Evolutionary conservation across 202 grass and related monocot genomes (phyloP), one percentile per base, ranked within the genome.

Genomic region (Elaeis oleifera): DNA sequence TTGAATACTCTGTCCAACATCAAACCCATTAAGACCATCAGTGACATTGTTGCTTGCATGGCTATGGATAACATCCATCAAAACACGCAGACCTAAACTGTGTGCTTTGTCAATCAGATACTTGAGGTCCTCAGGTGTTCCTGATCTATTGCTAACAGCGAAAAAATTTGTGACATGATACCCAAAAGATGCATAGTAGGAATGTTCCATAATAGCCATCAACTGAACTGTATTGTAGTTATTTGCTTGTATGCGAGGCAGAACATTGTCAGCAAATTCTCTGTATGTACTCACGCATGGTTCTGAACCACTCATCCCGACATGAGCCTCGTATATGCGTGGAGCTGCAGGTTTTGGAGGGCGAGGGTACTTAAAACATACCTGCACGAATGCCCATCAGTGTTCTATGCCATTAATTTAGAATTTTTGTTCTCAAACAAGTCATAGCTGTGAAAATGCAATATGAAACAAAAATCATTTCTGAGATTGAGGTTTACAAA

Each of bases 141-240:
- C 92, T 61, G 81, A 97, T 85, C 92, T 88, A 67, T 81, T 89
- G 71, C 84, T 91, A 57, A 83, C 79, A 59, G 92, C 92, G 23
- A 96, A 96, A 76, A 91, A 96, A 73, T 96, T 96, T 15, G 91
- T 96, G 44, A 96, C 92, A 60, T 96, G 92, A 75, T 96, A 96
- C 21, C 92, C 92, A 72, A 91, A 96, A 67, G 87, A 96, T 74
- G 84, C 92, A 85, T 96, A 96, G 74, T 96, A 96, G 24, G 92
- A 96, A 68, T 96, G 92, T 59, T 96, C 92, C 92, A 89, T 89
- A 31, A 96, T 65, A 18, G 87, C 92, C 92, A 96, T 96, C 71
- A 96, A 61, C 75, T 91, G 92, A 67, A 96, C 72, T 49, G 84
- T 88, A 74, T 91, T 96, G 69, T 96, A 96, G 48, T 96, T 96